Base-by-base conservation (phyloP, 2,329 filamentous ascomycete genomes). In the Anthostomella pinea region DNA sequence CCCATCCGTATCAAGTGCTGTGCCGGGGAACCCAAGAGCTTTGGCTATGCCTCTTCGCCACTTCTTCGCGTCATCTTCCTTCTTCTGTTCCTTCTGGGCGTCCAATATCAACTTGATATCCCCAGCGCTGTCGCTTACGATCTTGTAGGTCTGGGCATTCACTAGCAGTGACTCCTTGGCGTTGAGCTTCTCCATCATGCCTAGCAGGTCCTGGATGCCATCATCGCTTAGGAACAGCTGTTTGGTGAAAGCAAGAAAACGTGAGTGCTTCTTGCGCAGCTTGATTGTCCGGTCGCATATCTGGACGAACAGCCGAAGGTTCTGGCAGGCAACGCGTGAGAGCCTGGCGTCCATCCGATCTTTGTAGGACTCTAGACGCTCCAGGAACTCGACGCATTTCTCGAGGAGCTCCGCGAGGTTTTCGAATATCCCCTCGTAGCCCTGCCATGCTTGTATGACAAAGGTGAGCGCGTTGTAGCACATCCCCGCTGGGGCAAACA, bases 391-490 rank as follows among this genome's bases (percentile, higher is more conserved):
- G 17, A 52, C 49, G 17, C 60, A 63, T 38, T 57, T 60, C 36
- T 59, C 52, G 4, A 58, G 48, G 8, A 63, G 43, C 40, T 55
- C 54, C 0, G 45, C 52, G 5, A 64, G 52, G 21, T 57, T 61
- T 21, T 54, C 56, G 11, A 64, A 60, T 5, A 59, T 59, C 28
- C 57, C 58, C 27, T 60, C 54, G 38, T 62, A 62, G 8, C 56
- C 56, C 33, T 58, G 52, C 59, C 59, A 63, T 13, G 58, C 59
- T 36, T 52, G 46, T 13, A 63, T 58, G 33, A 62, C 60, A 35
- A 62, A 63, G 8, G 58, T 60, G 13, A 63, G 54, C n/a, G 59
- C 59, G 41, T 56, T 60, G 29, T 56, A 63, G 39, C 59, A 62
- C 46, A 56, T 59, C 8, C 52, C 48, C 8, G 59, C 51, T 6